A percentile compares a stretch with the other conserved stretches of the same genome.
phyloP scores from a whole-genome alignment of 2,329 filamentous ascomycete genomes.

The Zymoseptoria passerinii region DNA sequence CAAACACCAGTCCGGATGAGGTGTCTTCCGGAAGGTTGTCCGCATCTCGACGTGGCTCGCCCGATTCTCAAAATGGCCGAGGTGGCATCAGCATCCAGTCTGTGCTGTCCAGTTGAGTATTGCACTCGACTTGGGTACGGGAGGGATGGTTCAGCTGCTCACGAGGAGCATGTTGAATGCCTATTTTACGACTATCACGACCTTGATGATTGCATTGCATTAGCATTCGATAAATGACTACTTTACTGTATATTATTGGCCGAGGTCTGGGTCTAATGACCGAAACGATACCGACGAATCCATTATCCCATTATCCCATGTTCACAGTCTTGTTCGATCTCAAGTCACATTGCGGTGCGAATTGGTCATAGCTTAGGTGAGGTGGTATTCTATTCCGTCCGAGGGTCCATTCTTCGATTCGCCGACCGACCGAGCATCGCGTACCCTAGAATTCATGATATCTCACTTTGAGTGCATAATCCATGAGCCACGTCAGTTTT shows the following conservation, averaged over 20 bases:
- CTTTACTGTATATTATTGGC: background rate
- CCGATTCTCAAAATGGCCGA: constrained; percentile 18
- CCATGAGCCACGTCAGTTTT: background rate
- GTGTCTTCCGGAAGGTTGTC: constrained; percentile 4
- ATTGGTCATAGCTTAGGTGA: too few species aligned
- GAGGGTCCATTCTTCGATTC: background rate
- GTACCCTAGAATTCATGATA: background rate
- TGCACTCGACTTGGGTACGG: too few species aligned
- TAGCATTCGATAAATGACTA: background rate
- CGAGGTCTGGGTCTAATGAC: background rate
- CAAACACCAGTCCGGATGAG: constrained; percentile 14
- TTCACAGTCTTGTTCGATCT: background rate
- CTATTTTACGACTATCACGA: background rate
- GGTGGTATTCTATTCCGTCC: background rate
- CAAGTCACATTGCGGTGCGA: too few species aligned
- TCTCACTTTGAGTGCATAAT: background rate
- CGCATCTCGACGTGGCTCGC: constrained; percentile 16
- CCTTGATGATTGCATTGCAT: background rate
- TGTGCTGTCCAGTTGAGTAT: constrained; percentile 19
- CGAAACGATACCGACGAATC: background rate
- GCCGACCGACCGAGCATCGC: too few species aligned
- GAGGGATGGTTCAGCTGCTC: background rate
- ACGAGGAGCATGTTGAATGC: background rate
- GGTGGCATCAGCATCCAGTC: constrained; percentile 27
- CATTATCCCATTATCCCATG: background rate